A percentile compares a stretch with the other conserved stretches of the same genome.
Evolutionary conservation across 139 green algal genomes (phyloP).

Genomic region (Chlorella sp.): DNA sequence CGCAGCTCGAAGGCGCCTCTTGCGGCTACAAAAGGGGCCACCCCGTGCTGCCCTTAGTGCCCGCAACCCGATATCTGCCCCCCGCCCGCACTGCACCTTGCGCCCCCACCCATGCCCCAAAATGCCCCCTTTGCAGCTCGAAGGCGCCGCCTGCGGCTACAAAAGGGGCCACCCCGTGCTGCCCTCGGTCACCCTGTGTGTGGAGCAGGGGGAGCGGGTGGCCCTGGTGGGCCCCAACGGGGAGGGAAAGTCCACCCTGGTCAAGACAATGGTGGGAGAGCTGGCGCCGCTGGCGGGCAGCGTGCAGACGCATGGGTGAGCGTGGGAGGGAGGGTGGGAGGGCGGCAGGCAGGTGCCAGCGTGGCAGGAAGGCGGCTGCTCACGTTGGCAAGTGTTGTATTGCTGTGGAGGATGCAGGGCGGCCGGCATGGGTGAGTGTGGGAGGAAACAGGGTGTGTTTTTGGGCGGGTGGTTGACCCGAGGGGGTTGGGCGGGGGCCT

Average conservation of each 20-base stretch:
- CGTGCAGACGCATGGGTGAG: conserved; percentile 9
- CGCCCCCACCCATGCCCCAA: too few species aligned
- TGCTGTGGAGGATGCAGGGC: too few species aligned
- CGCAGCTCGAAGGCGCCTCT: conserved; percentile 67
- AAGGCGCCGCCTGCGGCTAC: conserved; percentile 60
- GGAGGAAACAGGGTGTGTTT: too few species aligned
- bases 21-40: too few species aligned
- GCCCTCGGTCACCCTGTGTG: conserved; percentile 65
- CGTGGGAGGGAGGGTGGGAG: not conserved
- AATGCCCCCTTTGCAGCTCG: conserved; percentile 57
- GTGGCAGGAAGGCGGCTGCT: too few species aligned
- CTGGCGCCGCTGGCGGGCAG: conserved; percentile 27
- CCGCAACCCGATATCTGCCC: too few species aligned
- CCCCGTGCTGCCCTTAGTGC: too few species aligned
- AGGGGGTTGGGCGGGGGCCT: not conserved
- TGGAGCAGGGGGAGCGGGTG: conserved; percentile 53
- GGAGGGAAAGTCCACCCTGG: conserved; percentile 71
- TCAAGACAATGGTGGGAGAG: conserved; percentile 64
- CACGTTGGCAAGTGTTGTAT: too few species aligned
- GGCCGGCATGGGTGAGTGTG: too few species aligned
- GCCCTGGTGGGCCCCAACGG: conserved; percentile 40
- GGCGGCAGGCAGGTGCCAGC: too few species aligned
- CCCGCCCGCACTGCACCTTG: too few species aligned
- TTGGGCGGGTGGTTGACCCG: too few species aligned
- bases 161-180: conserved; percentile 33